Percentiles rank a stretch among this genome's conserved stretches.
phyloP scores from a whole-genome alignment of 257 asterid species.

The Solanum gandarillasii region DNA sequence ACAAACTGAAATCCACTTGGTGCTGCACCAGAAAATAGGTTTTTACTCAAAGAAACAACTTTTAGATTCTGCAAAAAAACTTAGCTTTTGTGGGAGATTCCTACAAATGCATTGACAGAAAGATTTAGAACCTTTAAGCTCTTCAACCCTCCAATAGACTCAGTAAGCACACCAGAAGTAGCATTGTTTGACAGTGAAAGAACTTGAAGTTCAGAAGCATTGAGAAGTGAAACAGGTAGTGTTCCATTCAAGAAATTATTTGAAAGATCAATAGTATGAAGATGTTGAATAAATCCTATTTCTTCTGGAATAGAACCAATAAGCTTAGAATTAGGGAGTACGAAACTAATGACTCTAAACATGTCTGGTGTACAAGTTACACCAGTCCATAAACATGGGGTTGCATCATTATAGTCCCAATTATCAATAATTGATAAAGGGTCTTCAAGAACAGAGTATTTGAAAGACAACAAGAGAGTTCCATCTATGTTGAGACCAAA shows the following conservation, averaged over 20 bases:
- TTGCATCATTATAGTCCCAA: constrained; percentile 67
- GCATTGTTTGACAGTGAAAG: constrained; percentile 41
- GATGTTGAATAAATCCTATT: constrained; percentile 52
- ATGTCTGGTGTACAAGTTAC: constrained; percentile 41
- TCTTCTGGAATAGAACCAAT: constrained; percentile 58
- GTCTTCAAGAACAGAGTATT: constrained; percentile 62
- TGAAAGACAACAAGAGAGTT: constrained; percentile 65
- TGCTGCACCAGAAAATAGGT: constrained; percentile 38
- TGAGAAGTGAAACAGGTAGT: constrained; percentile 51
- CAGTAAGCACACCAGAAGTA: constrained; percentile 41
- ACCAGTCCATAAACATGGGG: constrained; percentile 77
- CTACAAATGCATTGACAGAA: constrained; percentile 45
- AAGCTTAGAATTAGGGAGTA: constrained; percentile 48
- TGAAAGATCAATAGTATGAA: constrained; percentile 53
- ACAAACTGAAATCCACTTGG: constrained; percentile 33
- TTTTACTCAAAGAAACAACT: constrained; percentile 46
- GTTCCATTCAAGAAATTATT: constrained; percentile 59
- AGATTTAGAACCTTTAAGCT: constrained; percentile 38
- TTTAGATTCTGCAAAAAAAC: constrained; percentile 23
- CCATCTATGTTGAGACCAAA: constrained; percentile 63
- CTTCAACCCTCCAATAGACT: not conserved
- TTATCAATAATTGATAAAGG: constrained; percentile 66
- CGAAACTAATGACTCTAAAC: constrained; percentile 30
- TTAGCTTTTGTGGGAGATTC: constrained; percentile 36
- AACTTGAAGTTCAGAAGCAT: constrained; percentile 39